These are phyloP conservation scores for Pseudonitzschia multistriata DNA, from an alignment of 108 stramenopile species.

Conservation along the genomic window DNA sequence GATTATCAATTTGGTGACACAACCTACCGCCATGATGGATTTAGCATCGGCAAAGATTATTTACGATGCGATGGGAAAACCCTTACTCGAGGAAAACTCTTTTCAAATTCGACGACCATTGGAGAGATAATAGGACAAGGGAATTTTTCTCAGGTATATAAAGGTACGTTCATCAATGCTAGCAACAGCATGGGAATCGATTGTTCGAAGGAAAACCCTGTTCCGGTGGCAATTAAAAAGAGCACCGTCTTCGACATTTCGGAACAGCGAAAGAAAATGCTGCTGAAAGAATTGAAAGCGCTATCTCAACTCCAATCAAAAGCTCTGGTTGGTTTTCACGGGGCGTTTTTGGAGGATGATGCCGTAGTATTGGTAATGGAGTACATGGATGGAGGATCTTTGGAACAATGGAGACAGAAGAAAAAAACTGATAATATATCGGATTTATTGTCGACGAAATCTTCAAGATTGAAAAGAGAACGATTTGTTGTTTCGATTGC, in stretches of 20 bases:
- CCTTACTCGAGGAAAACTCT: slow-evolving; percentile 34
- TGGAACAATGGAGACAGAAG: slow-evolving; percentile 36
- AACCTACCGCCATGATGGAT: slow-evolving; percentile 68
- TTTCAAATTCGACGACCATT: slow-evolving; percentile 33
- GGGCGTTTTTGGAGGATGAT: slow-evolving; percentile 67
- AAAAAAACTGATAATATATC: not conserved
- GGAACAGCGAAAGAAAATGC: slow-evolving; percentile 48
- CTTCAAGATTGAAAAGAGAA: slow-evolving; percentile 4
- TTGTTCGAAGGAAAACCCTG: not conserved
- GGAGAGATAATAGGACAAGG: slow-evolving; percentile 59
- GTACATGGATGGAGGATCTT: slow-evolving; percentile 79
- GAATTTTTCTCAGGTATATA: slow-evolving; percentile 59
- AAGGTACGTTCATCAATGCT: slow-evolving; percentile 32
- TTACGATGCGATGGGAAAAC: slow-evolving; percentile 67
- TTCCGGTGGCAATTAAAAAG: slow-evolving; percentile 40
- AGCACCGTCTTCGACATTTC: slow-evolving; percentile 37
- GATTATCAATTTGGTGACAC: slow-evolving; percentile 30
- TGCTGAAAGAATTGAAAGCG: slow-evolving; percentile 62
- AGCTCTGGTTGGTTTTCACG: slow-evolving; percentile 66
- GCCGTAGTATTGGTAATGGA: slow-evolving; percentile 72
- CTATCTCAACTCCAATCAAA: slow-evolving; percentile 58
- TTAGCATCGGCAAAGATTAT: slow-evolving; percentile 77
- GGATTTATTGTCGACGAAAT: not conserved
- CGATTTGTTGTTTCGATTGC: slow-evolving; percentile 57
- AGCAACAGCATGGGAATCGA: not conserved